Conservation (phyloP, 1,139 yeast genomes). For the Pichia sp. region DNA sequence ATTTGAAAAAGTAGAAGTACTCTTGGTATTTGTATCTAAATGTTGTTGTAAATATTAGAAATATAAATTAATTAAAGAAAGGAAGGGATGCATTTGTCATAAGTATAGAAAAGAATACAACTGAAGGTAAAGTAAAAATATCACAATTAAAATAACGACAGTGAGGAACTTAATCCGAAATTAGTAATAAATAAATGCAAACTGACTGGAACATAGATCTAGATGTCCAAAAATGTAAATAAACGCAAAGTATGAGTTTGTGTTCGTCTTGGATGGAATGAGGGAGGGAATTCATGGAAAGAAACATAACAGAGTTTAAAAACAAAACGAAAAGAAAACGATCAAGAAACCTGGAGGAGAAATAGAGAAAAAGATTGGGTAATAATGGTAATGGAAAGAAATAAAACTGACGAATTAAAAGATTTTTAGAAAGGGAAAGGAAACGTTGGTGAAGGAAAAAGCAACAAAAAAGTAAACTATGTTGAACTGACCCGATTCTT, state of each 20-base stretch:
- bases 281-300: not conserved
- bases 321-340: not conserved
- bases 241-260: not conserved
- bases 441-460: not conserved
- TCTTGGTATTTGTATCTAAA: not conserved
- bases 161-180: not conserved
- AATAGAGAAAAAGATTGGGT: not conserved
- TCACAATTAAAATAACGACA: not conserved
- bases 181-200: not conserved
- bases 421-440: not conserved
- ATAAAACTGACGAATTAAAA: not conserved
- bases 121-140: not conserved
- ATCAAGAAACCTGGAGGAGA: not conserved
- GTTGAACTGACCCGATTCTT: constrained; percentile 8
- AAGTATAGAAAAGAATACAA: not conserved
- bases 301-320: not conserved
- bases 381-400: not conserved
- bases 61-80: not conserved
- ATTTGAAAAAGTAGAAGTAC: too few species aligned
- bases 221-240: not conserved
- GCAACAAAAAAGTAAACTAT: not conserved
- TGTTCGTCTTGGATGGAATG: not conserved
- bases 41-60: not conserved
- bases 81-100: not conserved
- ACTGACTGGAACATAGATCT: not conserved